Percentiles rank a stretch among this genome's conserved stretches.
Evolutionary conservation across 306 rosid genomes (phyloP).

Genomic region (Cajanus cajan): DNA sequence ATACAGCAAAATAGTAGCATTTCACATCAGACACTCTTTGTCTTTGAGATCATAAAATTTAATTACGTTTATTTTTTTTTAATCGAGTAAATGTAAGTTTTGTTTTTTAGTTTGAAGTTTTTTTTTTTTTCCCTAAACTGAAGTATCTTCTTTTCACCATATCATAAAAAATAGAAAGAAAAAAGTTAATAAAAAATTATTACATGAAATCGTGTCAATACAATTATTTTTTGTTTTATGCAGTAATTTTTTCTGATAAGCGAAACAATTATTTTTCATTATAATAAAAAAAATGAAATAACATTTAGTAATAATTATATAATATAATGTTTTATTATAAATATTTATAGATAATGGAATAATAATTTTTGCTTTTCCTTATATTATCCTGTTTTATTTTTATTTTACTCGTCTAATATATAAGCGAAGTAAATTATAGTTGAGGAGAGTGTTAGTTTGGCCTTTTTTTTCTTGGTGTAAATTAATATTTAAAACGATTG

Average conservation of each 20-base stretch:
- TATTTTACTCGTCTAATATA: background rate
- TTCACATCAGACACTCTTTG: too few relatives aligned
- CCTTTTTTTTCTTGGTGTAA: background rate
- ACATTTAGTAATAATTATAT: background rate
- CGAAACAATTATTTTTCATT: background rate
- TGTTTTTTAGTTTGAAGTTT: too few relatives aligned
- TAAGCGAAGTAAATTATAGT: background rate
- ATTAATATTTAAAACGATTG: background rate
- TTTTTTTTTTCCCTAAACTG: too few relatives aligned
- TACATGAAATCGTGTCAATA: background rate
- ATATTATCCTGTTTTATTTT: background rate
- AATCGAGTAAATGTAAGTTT: too few relatives aligned
- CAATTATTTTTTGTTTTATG: background rate
- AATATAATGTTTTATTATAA: background rate
- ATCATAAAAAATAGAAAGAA: too few relatives aligned
- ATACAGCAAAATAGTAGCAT: too few relatives aligned
- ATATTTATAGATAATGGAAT: background rate
- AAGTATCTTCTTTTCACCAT: too few relatives aligned
- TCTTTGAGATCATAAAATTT: too few relatives aligned
- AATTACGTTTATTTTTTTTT: too few relatives aligned
- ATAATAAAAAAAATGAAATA: background rate
- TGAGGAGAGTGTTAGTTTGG: background rate
- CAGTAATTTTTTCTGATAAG: background rate
- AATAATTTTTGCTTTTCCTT: background rate
- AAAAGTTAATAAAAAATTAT: too few relatives aligned